Percentiles rank a stretch among this genome's conserved stretches.
These are phyloP conservation scores for Pseudogymnoascus sp. DNA, from an alignment of 2,329 filamentous ascomycete genomes.

Conservation along the genomic window DNA sequence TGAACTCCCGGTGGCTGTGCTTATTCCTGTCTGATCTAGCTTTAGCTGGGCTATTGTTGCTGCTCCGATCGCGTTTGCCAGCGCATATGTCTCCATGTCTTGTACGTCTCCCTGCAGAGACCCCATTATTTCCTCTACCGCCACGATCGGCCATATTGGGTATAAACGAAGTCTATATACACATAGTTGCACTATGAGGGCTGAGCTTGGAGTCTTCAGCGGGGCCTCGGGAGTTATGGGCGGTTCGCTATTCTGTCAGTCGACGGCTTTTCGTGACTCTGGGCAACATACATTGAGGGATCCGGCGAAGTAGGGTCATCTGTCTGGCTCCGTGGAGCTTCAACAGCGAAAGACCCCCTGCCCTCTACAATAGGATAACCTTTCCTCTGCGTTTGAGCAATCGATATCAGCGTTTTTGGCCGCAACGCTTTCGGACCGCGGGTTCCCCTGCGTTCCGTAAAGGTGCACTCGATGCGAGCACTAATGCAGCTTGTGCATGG, in stretches of 20 bases:
- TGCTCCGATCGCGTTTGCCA: constrained; percentile 38
- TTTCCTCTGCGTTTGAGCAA: constrained; percentile 26
- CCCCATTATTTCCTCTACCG: constrained; percentile 34
- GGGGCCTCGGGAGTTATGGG: not conserved
- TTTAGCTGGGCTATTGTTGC: constrained; percentile 42
- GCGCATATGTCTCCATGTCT: constrained; percentile 30
- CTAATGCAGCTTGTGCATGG: constrained; percentile 39
- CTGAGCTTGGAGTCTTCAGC: constrained; percentile 13
- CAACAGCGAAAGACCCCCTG: not conserved
- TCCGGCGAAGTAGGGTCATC: not conserved
- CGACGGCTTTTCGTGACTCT: not conserved
- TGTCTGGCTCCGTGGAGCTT: not conserved
- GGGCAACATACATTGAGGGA: not conserved
- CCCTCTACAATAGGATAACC: not conserved
- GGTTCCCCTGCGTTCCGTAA: constrained; percentile 35
- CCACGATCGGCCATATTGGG: constrained; percentile 43
- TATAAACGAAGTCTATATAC: constrained; percentile 40
- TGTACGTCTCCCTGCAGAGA: constrained; percentile 28
- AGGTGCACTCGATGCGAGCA: constrained; percentile 41
- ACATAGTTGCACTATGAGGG: constrained; percentile 17
- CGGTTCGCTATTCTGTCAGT: not conserved
- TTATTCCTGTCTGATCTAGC: constrained; percentile 27
- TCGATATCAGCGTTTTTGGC: constrained; percentile 37
- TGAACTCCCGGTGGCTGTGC: constrained; percentile 25
- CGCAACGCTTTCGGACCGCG: constrained; percentile 39